These are phyloP conservation scores for Tolypocladium amazonense DNA, from an alignment of 2,329 filamentous ascomycete genomes.

Conservation along the genomic window DNA sequence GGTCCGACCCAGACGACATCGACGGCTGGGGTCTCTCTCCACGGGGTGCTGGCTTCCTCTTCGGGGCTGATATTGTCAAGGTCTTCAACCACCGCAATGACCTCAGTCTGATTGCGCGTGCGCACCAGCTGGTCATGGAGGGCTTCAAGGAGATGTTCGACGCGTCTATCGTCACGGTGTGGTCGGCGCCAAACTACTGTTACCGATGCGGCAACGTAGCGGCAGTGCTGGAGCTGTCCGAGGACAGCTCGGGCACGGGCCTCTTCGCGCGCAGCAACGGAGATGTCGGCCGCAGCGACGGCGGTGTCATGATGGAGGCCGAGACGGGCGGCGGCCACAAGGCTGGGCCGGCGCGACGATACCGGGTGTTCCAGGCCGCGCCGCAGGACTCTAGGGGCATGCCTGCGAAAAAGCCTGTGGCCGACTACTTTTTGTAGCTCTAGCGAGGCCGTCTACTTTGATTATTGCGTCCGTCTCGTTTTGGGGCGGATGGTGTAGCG, in stretches of 20 bases:
- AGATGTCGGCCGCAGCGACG: slow-evolving; percentile 50
- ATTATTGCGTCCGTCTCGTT: neutral
- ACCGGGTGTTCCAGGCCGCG: slow-evolving; percentile 92
- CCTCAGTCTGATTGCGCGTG: slow-evolving; percentile 80
- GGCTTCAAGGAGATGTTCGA: slow-evolving; percentile 99
- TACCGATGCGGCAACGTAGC: slow-evolving; percentile 95
- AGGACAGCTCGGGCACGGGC: slow-evolving; percentile 69
- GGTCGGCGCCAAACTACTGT: slow-evolving; percentile 95
- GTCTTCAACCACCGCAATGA: slow-evolving; percentile 94
- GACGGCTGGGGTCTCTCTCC: slow-evolving; percentile 94
- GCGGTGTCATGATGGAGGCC: slow-evolving; percentile 38
- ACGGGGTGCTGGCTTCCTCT: slow-evolving; percentile 88
- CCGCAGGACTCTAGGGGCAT: slow-evolving; percentile 94
- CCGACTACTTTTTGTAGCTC: slow-evolving; percentile 78
- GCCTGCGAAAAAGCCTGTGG: slow-evolving; percentile 97
- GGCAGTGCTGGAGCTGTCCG: slow-evolving; percentile 82
- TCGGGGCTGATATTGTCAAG: slow-evolving; percentile 91
- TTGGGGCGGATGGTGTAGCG: neutral
- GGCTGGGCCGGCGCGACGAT: slow-evolving; percentile 73
- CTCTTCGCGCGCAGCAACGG: slow-evolving; percentile 62
- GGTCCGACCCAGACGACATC: slow-evolving; percentile 97
- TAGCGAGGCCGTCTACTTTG: neutral
- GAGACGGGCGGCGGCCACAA: slow-evolving; percentile 30
- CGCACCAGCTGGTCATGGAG: slow-evolving; percentile 98
- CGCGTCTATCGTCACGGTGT: slow-evolving; percentile 92